Conservation (phyloP, 2,329 filamentous ascomycete species). For the Dendrostoma leiphaemia region DNA sequence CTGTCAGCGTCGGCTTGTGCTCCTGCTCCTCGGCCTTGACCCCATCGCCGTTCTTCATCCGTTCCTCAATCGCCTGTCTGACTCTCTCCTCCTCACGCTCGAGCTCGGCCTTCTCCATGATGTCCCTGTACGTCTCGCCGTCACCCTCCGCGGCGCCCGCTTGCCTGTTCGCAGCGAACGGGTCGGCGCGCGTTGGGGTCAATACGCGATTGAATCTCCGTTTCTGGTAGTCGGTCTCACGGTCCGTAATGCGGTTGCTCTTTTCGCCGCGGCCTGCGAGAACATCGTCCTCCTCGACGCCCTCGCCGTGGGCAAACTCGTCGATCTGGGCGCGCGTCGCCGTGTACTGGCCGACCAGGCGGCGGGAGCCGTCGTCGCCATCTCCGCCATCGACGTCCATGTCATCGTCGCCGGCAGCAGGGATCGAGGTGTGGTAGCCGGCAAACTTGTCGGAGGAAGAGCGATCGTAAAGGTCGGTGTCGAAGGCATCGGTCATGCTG, state of each 20-base stretch:
- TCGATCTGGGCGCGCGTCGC: conserved; percentile 89
- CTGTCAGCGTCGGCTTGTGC: conserved; percentile 72
- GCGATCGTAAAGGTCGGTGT: conserved; percentile 82
- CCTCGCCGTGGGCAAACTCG: conserved; percentile 82
- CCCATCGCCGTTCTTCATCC: conserved; percentile 54
- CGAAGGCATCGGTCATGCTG: conserved; percentile 85
- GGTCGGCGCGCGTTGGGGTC: conserved; percentile 81
- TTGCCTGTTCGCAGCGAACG: conserved; percentile 75
- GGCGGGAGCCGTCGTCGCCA: conserved; percentile 69
- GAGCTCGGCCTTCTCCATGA: conserved; percentile 87
- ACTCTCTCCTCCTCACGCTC: conserved; percentile 94
- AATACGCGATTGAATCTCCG: conserved; percentile 85
- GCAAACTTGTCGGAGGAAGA: conserved; percentile 79
- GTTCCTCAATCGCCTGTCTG: conserved; percentile 74
- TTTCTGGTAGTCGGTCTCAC: conserved; percentile 97
- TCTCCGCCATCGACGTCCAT: conserved; percentile 75
- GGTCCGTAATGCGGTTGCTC: conserved; percentile 84
- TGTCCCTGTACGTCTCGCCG: conserved; percentile 79
- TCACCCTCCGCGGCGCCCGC: conserved; percentile 59
- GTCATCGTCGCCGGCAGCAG: conserved; percentile 74
- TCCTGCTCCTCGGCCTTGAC: conserved; percentile 59
- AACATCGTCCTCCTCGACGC: conserved; percentile 89
- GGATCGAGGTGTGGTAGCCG: conserved; percentile 88
- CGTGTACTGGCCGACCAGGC: conserved; percentile 92
- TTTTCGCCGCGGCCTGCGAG: conserved; percentile 80